Percentiles rank a stretch among this genome's conserved stretches.
These are phyloP conservation scores for Oemleria cerasiformis DNA, from an alignment of 306 rosid species.

Conservation along the genomic window DNA sequence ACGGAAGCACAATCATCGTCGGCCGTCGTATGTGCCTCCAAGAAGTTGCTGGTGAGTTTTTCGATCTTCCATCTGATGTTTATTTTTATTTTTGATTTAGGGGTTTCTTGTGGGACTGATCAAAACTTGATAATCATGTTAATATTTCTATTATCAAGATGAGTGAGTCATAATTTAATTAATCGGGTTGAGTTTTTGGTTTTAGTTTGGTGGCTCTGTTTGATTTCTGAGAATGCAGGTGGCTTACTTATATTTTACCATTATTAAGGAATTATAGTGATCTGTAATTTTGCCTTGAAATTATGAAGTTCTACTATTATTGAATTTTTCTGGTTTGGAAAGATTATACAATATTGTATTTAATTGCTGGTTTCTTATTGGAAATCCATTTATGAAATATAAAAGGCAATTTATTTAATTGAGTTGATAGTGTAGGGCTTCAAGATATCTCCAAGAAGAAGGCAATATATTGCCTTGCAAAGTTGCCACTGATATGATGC, in stretches of 20 bases:
- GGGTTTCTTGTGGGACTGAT: no score
- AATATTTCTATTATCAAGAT: no score
- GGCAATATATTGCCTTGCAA: conserved; percentile 76
- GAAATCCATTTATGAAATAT: background rate
- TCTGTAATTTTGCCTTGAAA: no score
- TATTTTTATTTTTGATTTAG: no score
- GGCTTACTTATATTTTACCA: background rate
- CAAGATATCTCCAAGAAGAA: conserved; percentile 53
- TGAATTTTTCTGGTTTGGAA: no score
- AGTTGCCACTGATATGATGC: conserved; percentile 77
- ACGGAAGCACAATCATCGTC: no score
- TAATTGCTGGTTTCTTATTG: background rate
- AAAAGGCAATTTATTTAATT: conserved; percentile 55
- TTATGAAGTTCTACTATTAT: no score
- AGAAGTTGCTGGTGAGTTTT: no score
- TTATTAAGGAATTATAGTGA: background rate
- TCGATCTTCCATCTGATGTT: no score
- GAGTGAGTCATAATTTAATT: no score
- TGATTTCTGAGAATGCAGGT: conserved; percentile 4
- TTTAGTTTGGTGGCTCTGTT: background rate
- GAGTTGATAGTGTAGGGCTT: conserved; percentile 49
- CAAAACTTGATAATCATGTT: no score
- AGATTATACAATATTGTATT: background rate
- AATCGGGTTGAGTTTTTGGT: background rate
- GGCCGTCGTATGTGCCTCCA: no score